Evolutionary conservation across 2,329 filamentous ascomycete genomes (phyloP).

Genomic region (Volutella citrinella): DNA sequence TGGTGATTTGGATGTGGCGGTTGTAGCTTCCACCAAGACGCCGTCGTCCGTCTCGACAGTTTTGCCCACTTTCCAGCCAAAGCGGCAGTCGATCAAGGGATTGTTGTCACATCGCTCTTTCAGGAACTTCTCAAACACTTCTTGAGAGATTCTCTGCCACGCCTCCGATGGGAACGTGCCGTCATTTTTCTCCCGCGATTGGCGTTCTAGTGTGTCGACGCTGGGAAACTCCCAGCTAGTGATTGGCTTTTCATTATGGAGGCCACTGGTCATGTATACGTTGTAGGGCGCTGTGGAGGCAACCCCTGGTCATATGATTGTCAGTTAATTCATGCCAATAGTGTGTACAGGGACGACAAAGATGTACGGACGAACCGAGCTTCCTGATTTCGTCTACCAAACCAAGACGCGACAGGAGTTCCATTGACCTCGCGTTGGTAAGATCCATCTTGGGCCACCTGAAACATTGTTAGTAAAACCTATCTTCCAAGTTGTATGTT

Average conservation of each 20-base stretch:
- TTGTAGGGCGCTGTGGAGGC: slow-evolving; percentile 2
- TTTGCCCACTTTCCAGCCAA: slow-evolving; percentile 1
- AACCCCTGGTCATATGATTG: no score
- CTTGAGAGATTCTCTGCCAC: slow-evolving; percentile 6
- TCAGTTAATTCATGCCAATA: no score
- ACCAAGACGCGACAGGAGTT: no score
- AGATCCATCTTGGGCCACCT: slow-evolving; percentile 9
- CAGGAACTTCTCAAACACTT: slow-evolving; percentile 4
- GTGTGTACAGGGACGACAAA: no score
- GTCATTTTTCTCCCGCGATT: slow-evolving; percentile 2
- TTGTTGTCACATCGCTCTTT: slow-evolving; percentile 3
- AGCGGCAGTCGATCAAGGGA: slow-evolving; percentile 4
- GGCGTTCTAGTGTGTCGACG: slow-evolving; percentile 1
- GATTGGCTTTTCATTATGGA: background rate
- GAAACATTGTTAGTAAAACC: background rate
- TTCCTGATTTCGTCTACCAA: no score
- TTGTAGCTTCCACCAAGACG: background rate
- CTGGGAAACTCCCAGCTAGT: slow-evolving; percentile 3
- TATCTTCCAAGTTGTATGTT: no score
- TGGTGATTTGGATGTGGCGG: no score
- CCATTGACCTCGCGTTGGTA: slow-evolving; percentile 8
- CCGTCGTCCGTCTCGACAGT: background rate
- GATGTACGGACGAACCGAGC: no score
- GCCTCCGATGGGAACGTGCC: slow-evolving; percentile 5
- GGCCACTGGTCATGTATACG: slow-evolving; percentile 2